Percentiles rank a stretch among this genome's conserved stretches.
These are phyloP conservation scores for Paradendryphiella salina DNA, from an alignment of 2,329 filamentous ascomycete species.

Conservation along the genomic window DNA sequence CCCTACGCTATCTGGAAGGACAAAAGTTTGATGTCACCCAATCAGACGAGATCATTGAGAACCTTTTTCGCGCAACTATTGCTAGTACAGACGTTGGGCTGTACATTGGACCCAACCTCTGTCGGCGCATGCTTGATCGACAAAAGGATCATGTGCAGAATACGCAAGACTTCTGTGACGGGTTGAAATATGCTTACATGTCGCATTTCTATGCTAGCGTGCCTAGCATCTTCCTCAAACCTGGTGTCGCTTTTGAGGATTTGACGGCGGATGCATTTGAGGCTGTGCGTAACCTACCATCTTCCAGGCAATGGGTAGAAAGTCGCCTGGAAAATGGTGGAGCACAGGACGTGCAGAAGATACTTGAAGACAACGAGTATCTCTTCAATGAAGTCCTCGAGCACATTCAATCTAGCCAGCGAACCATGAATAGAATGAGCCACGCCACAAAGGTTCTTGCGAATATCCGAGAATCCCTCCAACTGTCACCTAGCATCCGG, in stretches of 20 bases:
- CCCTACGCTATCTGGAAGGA: slow-evolving; percentile 68
- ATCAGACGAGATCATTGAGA: slow-evolving; percentile 70
- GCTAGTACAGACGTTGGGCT: slow-evolving; percentile 61
- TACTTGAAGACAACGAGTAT: slow-evolving; percentile 64
- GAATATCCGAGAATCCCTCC: slow-evolving; percentile 45
- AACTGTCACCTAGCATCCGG: slow-evolving; percentile 42
- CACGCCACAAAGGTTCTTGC: slow-evolving; percentile 42
- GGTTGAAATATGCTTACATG: slow-evolving; percentile 80
- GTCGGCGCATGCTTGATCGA: slow-evolving; percentile 67
- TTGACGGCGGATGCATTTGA: slow-evolving; percentile 66
- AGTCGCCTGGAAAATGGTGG: slow-evolving; percentile 45
- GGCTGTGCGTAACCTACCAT: slow-evolving; percentile 68
- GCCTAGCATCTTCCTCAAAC: slow-evolving; percentile 64
- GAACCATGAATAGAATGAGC: slow-evolving; percentile 49
- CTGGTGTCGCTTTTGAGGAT: slow-evolving; percentile 39
- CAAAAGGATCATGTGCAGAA: slow-evolving; percentile 78
- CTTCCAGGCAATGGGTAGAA: slow-evolving; percentile 57
- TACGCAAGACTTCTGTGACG: slow-evolving; percentile 70
- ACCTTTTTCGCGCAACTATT: slow-evolving; percentile 68
- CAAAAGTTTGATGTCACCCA: slow-evolving; percentile 78
- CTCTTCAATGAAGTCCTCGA: slow-evolving; percentile 54
- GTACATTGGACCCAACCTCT: slow-evolving; percentile 65
- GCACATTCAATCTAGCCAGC: slow-evolving; percentile 43
- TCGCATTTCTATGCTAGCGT: slow-evolving; percentile 82
- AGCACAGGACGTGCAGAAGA: slow-evolving; percentile 52